Conservation (phyloP, 441 rosid genomes). For the Pelargonium hybrid region DNA sequence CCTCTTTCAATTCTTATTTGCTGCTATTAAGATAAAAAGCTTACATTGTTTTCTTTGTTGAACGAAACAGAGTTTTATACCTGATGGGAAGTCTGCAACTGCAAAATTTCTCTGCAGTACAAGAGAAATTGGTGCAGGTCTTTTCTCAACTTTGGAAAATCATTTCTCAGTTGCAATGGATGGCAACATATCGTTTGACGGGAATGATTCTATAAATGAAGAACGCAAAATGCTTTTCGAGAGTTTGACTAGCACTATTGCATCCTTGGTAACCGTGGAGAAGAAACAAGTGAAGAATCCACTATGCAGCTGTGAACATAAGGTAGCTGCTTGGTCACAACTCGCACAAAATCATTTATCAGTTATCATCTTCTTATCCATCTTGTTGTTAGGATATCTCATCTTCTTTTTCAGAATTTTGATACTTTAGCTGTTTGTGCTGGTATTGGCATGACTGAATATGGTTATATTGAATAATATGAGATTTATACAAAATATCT, state of each 20-base stretch:
- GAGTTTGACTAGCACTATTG: slow-evolving; percentile 32
- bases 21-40: slow-evolving; percentile 1
- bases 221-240: slow-evolving; percentile 39
- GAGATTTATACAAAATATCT: neutral
- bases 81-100: slow-evolving; percentile 39
- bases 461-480: neutral
- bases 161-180: slow-evolving; percentile 31
- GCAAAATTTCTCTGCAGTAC: slow-evolving; percentile 40
- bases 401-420: slow-evolving; percentile 27
- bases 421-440: slow-evolving; percentile 18
- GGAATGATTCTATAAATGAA: slow-evolving; percentile 31
- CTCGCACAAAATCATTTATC: slow-evolving; percentile 36
- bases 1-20: slow-evolving; percentile 14
- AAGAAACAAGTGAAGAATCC: slow-evolving; percentile 29
- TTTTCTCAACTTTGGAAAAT: slow-evolving; percentile 53
- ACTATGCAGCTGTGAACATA: slow-evolving; percentile 28
- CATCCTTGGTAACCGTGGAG: slow-evolving; percentile 30
- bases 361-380: slow-evolving; percentile 30
- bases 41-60: slow-evolving; percentile 11
- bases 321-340: slow-evolving; percentile 77
- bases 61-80: slow-evolving; percentile 32
- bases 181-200: too few species aligned
- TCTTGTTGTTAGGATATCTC: slow-evolving; percentile 35
- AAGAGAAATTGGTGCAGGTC: slow-evolving; percentile 39
- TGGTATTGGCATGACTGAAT: neutral